Evolutionary conservation across 139 green algal genomes (phyloP).

Genomic region (Volvox reticuliferus): DNA sequence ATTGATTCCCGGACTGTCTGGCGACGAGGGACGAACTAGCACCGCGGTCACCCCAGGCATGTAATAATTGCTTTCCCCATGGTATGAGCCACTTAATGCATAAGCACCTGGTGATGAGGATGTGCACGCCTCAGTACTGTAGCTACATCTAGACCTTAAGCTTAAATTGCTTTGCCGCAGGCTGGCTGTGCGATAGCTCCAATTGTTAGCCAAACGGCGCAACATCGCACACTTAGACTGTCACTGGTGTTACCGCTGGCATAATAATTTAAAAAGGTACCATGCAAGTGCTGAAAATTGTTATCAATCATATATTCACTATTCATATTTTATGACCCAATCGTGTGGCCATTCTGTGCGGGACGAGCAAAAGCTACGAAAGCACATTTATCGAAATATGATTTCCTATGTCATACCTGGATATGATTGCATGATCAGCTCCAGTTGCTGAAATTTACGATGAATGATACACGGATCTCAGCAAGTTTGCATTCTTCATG

Average conservation of each 20-base stretch:
- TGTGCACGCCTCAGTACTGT: background rate
- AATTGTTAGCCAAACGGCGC: background rate
- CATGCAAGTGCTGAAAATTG: too few relatives aligned
- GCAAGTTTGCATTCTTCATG: too few relatives aligned
- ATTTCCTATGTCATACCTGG: too few relatives aligned
- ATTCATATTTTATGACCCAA: too few relatives aligned
- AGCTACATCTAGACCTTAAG: background rate
- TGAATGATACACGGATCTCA: too few relatives aligned
- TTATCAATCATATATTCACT: too few relatives aligned
- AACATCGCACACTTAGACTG: slow-evolving; percentile 14
- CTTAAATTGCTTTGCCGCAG: background rate
- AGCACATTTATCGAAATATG: too few relatives aligned
- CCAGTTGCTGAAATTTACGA: too few relatives aligned
- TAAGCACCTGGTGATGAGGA: slow-evolving; percentile 6
- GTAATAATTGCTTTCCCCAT: background rate
- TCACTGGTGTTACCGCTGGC: background rate
- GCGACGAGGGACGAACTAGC: background rate
- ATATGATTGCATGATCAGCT: too few relatives aligned
- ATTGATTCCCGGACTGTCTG: background rate
- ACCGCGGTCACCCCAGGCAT: background rate
- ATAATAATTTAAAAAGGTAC: too few relatives aligned
- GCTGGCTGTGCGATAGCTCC: background rate
- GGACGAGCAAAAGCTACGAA: too few relatives aligned
- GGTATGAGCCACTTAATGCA: background rate
- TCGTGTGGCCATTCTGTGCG: too few relatives aligned